Base-by-base conservation (phyloP, 176 grass and related monocot species). In the Olyra latifolia region DNA sequence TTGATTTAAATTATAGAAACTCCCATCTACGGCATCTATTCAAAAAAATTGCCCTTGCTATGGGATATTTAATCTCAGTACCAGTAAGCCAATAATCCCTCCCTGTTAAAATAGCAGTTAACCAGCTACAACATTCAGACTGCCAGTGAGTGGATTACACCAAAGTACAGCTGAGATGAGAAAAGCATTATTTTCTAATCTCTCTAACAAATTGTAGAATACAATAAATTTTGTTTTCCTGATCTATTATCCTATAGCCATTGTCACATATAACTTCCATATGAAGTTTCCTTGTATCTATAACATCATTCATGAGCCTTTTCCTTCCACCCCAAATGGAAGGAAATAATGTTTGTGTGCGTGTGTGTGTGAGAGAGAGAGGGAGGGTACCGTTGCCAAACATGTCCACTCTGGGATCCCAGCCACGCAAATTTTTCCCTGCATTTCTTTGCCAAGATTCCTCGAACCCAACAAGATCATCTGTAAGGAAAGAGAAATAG, bases 381-480 rank as follows among this genome's bases (percentile, higher is more conserved):
- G n/a, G 3, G 11, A 13, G 15, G 8, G 60, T 85, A 81, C 91
- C 82, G 9, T 42, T 85, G 32, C 52, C 59, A 80, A 73, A 63
- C 42, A 85, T 82, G 78, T 85, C 77, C 49, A 71, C 25, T 69
- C 74, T 82, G 10, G 54, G 63, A 62, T 90, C 80, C 82, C 74
- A 86, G 19, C 78, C 85, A 56, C 82, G 84, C 13, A 92, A 57
- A 60, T 88, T 69, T 9, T 78, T 19, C 48, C 79, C 54, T 61
- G 65, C 76, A 78, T 92, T 96, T 71, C 76, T 87, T 72, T 70
- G 84, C 93, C 93, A 96, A 11, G 85, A 68, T 77, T 92, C 59
- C 66, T 96, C 90, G 82, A 96, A 96, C 1, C 30, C 62, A 86
- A 22, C 11, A 79, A 90, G 59, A 72, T 88, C 90, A 74, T 88